A percentile compares a stretch with the other conserved stretches of the same genome.
Conservation (phyloP, 345 rosid genomes). For the Boechera stricta region DNA sequence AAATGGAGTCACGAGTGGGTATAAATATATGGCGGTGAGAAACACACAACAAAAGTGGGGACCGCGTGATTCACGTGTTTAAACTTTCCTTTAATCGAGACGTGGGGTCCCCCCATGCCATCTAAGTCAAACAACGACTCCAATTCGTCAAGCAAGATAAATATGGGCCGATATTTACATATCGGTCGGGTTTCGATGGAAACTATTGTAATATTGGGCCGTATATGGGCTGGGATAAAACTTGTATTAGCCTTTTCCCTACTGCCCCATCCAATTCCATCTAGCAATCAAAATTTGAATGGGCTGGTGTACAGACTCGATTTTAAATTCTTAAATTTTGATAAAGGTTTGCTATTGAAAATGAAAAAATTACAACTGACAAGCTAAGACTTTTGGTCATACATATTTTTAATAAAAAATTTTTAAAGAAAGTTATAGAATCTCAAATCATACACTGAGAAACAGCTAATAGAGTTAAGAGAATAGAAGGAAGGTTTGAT, state of each 20-base stretch:
- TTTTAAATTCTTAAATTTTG: no score
- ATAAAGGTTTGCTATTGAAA: no score
- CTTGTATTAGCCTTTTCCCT: background rate
- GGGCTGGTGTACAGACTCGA: background rate
- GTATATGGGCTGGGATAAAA: background rate
- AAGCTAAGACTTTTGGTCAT: no score
- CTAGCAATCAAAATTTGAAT: background rate
- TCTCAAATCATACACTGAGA: no score
- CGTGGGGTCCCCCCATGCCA: conserved; percentile 18
- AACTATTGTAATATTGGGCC: conserved; percentile 1
- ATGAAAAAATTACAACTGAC: no score
- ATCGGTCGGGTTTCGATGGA: background rate
- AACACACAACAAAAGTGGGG: conserved; percentile 42
- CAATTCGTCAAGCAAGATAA: background rate
- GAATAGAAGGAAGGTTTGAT: no score
- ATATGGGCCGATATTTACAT: background rate
- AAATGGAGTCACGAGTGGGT: conserved; percentile 42
- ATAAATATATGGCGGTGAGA: conserved; percentile 38
- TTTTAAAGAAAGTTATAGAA: no score
- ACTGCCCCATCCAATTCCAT: background rate
- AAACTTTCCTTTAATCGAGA: conserved; percentile 10
- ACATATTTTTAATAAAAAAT: no score
- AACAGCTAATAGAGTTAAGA: no score
- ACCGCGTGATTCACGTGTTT: conserved; percentile 47
- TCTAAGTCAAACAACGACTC: no score